These are phyloP conservation scores for Solanum verrucosum DNA, from an alignment of 257 asterid species.

Conservation along the genomic window DNA sequence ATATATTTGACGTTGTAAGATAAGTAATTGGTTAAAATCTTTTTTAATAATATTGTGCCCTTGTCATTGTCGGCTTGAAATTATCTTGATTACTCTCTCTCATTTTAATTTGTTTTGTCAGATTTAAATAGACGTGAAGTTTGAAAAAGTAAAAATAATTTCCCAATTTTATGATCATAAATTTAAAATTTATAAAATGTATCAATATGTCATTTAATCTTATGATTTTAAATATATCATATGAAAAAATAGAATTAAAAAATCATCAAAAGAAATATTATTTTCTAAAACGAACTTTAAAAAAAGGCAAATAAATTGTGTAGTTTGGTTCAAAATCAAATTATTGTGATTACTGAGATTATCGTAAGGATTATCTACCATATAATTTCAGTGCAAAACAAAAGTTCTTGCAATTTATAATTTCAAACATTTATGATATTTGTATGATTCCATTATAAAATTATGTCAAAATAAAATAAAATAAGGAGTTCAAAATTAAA, in stretches of 20 bases:
- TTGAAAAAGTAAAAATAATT: not conserved
- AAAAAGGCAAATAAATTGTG: not conserved
- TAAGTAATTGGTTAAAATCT: not conserved
- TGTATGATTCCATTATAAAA: not conserved
- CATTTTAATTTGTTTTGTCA: rapidly evolving
- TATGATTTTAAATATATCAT: not conserved
- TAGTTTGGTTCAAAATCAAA: not conserved
- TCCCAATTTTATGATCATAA: rapidly evolving
- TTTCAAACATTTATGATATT: too few species aligned
- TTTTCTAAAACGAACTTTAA: not conserved
- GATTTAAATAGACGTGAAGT: not conserved
- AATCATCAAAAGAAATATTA: too few species aligned
- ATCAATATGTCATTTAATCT: not conserved
- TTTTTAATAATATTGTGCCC: not conserved
- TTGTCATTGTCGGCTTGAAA: not conserved
- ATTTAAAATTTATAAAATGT: not conserved
- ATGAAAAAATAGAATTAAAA: too few species aligned
- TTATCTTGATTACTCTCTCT: not conserved
- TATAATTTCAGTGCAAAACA: not conserved
- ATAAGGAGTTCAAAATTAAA: not conserved
- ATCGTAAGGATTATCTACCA: not conserved
- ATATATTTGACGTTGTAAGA: not conserved
- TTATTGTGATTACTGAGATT: not conserved
- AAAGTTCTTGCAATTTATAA: not conserved
- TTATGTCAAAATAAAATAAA: not conserved